Conservation (phyloP, 768 basidiomycete genomes). For the Guyanaporus albipodus region DNA sequence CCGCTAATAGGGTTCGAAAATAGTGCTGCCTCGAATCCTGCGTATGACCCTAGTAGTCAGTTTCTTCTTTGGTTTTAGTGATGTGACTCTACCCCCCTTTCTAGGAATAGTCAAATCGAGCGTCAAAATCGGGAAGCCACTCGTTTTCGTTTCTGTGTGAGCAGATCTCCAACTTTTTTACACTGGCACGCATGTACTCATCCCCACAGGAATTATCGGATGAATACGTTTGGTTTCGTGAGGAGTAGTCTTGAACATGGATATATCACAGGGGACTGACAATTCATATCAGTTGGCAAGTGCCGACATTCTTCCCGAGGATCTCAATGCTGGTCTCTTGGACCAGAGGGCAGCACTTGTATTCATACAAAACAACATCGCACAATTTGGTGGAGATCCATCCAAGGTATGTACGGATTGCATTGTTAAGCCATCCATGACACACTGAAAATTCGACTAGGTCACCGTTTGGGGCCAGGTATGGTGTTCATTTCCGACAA, state of each 20-base stretch:
- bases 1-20: background rate
- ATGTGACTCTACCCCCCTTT: background rate
- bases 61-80: background rate
- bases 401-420: constrained; percentile 39
- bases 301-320: constrained; percentile 38
- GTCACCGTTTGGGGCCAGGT: constrained; percentile 22
- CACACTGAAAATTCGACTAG: constrained; percentile 1
- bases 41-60: constrained; percentile 15
- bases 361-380: constrained; percentile 65
- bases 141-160: constrained; percentile 17
- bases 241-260: background rate
- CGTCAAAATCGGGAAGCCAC: constrained; percentile 8
- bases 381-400: constrained; percentile 61
- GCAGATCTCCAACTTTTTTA: background rate
- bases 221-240: constrained; percentile 20
- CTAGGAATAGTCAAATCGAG: constrained; percentile 13
- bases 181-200: background rate
- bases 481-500: background rate
- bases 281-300: constrained; percentile 44
- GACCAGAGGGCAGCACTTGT: constrained; percentile 57
- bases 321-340: constrained; percentile 55
- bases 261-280: background rate
- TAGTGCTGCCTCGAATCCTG: constrained; percentile 16
- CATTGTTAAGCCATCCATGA: background rate
- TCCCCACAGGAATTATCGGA: constrained; percentile 12